Evolutionary conservation across 2,329 filamentous ascomycete genomes (phyloP), one percentile per base, ranked within the genome.

Genomic region (Sclerotiophoma versabilis): DNA sequence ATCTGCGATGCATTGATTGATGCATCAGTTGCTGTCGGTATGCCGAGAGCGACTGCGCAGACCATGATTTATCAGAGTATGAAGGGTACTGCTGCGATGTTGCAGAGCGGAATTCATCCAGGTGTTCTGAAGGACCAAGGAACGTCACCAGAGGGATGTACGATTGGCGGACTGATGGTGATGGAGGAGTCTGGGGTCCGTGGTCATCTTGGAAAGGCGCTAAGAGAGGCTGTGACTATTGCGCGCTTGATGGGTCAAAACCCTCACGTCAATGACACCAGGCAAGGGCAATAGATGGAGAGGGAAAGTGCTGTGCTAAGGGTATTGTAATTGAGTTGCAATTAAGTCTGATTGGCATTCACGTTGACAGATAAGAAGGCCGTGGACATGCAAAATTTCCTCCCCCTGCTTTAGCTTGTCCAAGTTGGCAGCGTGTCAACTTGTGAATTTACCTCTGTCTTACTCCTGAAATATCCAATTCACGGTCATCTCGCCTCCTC

Each of bases 201-300:
- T 22, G 70, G 65, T 0, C 54, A 56, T 29, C 30, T 73, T 20
- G 69, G 68, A 2, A 64, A 58, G 54, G 78, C 78, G 1, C 64
- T 82, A 12, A 67, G 80, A n/a, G 80, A 81, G 57, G 77, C 80
- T 10, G 78, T 81, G 0, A 81, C 79, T 5, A 69, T 80, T 54
- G 78, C 80, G 12, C 65, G 78, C 4, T 54, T 74, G 19, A 79
- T 80, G 77, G 76, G 70, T 14, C 72, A 63, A 0, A 64, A 61
- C 1, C 53, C 65, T 10, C 77, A 80, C 60, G 70, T 79, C 0
- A 80, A 80, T 46, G 77, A 80, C 55, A 80, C 76, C 12, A 55
- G 78, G 29, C 52, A 56, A 36, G 47, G 52, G 8, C 47, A 56
- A 14, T 50, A 50, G 27, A 37, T 9, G 1, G 1, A 17, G 10